Conservation (phyloP, 2,329 filamentous ascomycete species). For the Penicillium sp. region DNA sequence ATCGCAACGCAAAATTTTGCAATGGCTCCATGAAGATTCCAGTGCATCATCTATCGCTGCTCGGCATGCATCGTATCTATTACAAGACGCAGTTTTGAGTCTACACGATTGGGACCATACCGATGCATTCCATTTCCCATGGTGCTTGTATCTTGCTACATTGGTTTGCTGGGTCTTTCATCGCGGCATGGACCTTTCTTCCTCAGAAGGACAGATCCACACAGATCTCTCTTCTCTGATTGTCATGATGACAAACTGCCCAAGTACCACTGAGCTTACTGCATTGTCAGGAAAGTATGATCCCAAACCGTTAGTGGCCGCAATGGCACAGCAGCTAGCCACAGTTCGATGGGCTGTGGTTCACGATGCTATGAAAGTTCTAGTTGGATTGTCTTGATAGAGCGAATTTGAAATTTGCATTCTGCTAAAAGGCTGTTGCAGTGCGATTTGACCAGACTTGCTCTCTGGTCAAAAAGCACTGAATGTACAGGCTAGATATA, state of each 20-base stretch:
- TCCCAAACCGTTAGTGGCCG: conserved; percentile 58
- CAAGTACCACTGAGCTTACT: conserved; percentile 40
- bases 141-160: conserved; percentile 65
- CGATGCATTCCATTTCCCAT: conserved; percentile 64
- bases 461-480: not conserved
- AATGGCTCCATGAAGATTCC: conserved; percentile 26
- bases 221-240: conserved; percentile 40
- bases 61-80: conserved; percentile 59
- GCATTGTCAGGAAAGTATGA: conserved; percentile 50
- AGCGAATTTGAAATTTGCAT: not conserved
- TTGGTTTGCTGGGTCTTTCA: conserved; percentile 64
- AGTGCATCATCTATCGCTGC: conserved; percentile 16
- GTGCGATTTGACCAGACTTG: not conserved
- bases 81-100: conserved; percentile 55
- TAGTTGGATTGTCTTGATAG: conserved; percentile 36
- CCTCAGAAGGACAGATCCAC: conserved; percentile 42
- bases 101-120: conserved; percentile 57
- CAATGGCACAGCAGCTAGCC: conserved; percentile 60
- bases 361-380: conserved; percentile 63
- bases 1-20: conserved; percentile 42
- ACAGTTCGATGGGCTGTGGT: conserved; percentile 66
- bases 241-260: conserved; percentile 40
- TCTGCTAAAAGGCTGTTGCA: not conserved
- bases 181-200: conserved; percentile 50
- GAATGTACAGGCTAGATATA: not conserved